These are phyloP conservation scores for Leccinum incarnatum DNA, from an alignment of 768 basidiomycete species.

Conservation along the genomic window DNA sequence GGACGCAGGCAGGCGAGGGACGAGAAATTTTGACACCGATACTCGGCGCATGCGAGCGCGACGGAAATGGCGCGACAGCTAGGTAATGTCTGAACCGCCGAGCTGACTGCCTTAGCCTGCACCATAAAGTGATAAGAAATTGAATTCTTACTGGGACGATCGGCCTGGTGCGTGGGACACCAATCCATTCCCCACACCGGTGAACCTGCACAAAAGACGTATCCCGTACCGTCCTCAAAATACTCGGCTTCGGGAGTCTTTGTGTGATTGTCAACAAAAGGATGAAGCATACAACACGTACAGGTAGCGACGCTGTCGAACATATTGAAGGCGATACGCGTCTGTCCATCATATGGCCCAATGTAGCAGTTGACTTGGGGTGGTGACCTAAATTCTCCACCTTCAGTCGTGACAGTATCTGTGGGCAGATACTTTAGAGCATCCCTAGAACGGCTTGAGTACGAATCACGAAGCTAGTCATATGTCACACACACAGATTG, in stretches of 20 bases:
- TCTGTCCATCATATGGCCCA: slow-evolving; percentile 61
- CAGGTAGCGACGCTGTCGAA: slow-evolving; percentile 60
- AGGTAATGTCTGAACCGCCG: slow-evolving; percentile 71
- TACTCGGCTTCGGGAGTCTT: slow-evolving; percentile 49
- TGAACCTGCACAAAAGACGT: slow-evolving; percentile 83
- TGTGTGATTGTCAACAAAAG: background rate
- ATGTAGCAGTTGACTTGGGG: slow-evolving; percentile 60
- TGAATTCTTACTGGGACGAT: slow-evolving; percentile 46
- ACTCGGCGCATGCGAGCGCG: slow-evolving; percentile 57
- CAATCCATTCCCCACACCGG: slow-evolving; percentile 92
- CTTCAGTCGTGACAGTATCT: slow-evolving; percentile 46
- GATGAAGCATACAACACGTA: slow-evolving; percentile 43
- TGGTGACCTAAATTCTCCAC: slow-evolving; percentile 49
- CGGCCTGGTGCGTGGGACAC: slow-evolving; percentile 75
- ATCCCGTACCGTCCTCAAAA: slow-evolving; percentile 54
- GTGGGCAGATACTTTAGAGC: slow-evolving; percentile 60
- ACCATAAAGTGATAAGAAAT: background rate
- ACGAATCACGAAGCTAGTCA: background rate
- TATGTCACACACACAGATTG: slow-evolving; percentile 48
- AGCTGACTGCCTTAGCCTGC: slow-evolving; percentile 33
- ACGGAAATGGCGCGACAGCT: slow-evolving; percentile 75
- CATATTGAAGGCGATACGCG: slow-evolving; percentile 45
- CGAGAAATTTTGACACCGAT: slow-evolving; percentile 59
- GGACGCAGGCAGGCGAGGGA: slow-evolving; percentile 67
- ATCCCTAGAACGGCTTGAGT: slow-evolving; percentile 39